These are phyloP conservation scores for Domatiomyces catenatus DNA, from an alignment of 2,329 filamentous ascomycete genomes.

Conservation along the genomic window DNA sequence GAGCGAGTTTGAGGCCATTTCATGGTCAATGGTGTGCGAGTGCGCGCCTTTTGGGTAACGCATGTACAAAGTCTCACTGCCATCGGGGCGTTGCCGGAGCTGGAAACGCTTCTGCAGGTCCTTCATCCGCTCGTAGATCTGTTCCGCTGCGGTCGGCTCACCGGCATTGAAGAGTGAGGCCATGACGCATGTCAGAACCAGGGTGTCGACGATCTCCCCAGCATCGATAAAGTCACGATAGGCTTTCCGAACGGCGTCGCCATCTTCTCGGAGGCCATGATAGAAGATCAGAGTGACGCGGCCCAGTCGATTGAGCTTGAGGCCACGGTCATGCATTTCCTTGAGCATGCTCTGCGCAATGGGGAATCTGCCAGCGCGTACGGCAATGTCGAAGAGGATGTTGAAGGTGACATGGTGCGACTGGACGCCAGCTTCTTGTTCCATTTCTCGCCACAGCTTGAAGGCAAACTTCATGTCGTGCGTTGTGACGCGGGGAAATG, in stretches of 20 bases:
- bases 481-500: constrained; percentile 32
- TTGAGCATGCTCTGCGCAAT: constrained; percentile 72
- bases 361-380: constrained; percentile 67
- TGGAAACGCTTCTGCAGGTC: constrained; percentile 30
- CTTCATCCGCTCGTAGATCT: constrained; percentile 77
- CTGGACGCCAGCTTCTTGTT: constrained; percentile 48
- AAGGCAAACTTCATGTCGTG: constrained; percentile 52
- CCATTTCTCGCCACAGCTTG: constrained; percentile 79
- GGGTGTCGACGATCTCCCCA: constrained; percentile 76
- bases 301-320: constrained; percentile 62
- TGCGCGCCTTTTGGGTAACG: constrained; percentile 23
- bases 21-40: constrained; percentile 22
- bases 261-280: constrained; percentile 60
- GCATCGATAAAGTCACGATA: constrained; percentile 72
- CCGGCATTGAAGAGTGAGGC: constrained; percentile 59
- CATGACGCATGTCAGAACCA: constrained; percentile 76
- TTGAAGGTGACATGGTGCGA: constrained; percentile 77
- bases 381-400: constrained; percentile 75
- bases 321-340: constrained; percentile 58
- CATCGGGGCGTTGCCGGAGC: constrained; percentile 22
- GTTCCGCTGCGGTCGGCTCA: constrained; percentile 61
- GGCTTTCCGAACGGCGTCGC: constrained; percentile 55
- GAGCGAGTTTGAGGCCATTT: constrained; percentile 29
- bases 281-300: constrained; percentile 72
- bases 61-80: constrained; percentile 12